These are phyloP conservation scores for Trichoderma orchidacearum DNA, from an alignment of 495 filamentous ascomycete genomes.

Conservation along the genomic window DNA sequence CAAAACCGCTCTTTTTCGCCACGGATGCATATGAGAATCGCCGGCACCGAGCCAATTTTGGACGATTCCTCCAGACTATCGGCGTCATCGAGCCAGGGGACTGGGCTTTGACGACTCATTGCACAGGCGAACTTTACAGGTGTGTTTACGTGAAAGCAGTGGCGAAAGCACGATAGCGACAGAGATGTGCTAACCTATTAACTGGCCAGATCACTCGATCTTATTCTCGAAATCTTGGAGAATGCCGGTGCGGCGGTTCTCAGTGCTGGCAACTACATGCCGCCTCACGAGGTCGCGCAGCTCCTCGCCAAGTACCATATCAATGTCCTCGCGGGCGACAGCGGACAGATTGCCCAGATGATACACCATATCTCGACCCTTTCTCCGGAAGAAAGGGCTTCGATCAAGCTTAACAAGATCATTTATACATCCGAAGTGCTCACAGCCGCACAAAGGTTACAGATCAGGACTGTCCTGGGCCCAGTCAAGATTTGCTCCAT, in stretches of 20 bases:
- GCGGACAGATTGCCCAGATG: slow-evolving; percentile 13
- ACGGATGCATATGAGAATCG: slow-evolving; percentile 17
- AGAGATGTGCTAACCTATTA: too few species aligned
- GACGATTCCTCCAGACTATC: slow-evolving; percentile 7
- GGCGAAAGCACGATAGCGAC: background rate
- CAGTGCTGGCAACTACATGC: slow-evolving; percentile 13
- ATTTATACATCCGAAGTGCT: slow-evolving; percentile 17
- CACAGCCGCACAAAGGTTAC: slow-evolving; percentile 7
- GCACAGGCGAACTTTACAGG: slow-evolving; percentile 8
- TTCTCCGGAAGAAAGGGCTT: background rate
- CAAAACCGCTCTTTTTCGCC: slow-evolving; percentile 12
- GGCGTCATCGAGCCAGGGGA: slow-evolving; percentile 11
- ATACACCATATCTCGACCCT: slow-evolving; percentile 13
- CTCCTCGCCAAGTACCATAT: slow-evolving; percentile 10
- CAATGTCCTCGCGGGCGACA: slow-evolving; percentile 16
- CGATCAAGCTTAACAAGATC: slow-evolving; percentile 9
- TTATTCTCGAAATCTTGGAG: slow-evolving; percentile 11
- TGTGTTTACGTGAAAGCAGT: background rate
- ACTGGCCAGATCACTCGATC: slow-evolving; percentile 8
- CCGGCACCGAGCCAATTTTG: slow-evolving; percentile 10
- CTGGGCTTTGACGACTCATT: slow-evolving; percentile 18
- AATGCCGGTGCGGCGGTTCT: slow-evolving; percentile 15
- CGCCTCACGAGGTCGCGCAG: slow-evolving; percentile 5
- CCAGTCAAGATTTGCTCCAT: slow-evolving; percentile 13
- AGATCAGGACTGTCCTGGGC: slow-evolving; percentile 3